Conservation (phyloP, 306 rosid genomes). For the Sindora glabra region DNA sequence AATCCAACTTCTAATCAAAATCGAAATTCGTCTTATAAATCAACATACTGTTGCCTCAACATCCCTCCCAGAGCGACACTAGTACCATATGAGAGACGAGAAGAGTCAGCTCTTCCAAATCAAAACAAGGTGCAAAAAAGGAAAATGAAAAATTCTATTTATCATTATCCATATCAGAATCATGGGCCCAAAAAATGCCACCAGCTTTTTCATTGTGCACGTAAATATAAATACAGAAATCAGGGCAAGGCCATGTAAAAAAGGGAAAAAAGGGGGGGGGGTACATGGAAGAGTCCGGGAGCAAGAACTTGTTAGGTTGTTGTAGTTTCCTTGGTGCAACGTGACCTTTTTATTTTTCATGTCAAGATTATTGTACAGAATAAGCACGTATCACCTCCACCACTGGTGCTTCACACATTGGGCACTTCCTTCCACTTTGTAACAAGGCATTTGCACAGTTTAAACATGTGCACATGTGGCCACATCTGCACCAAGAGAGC, state of each 20-base stretch:
- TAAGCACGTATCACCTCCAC: conserved; percentile 91
- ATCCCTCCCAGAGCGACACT: too few relatives aligned
- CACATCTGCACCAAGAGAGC: conserved; percentile 63
- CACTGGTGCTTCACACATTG: conserved; percentile 94
- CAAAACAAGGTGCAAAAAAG: too few relatives aligned
- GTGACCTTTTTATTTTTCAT: conserved; percentile 12
- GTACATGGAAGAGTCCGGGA: conserved; percentile 26
- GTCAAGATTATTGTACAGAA: conserved; percentile 36
- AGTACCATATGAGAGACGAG: too few relatives aligned
- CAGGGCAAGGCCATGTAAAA: not conserved
- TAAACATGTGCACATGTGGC: conserved; percentile 95
- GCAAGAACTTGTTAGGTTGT: conserved; percentile 17
- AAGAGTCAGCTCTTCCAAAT: too few relatives aligned
- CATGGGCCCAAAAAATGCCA: conserved; percentile 19
- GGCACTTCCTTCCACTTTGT: conserved; percentile 62
- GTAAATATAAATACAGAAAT: conserved; percentile 27
- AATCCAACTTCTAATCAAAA: too few relatives aligned
- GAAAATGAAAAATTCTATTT: too few relatives aligned
- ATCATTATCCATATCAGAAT: conserved; percentile 3
- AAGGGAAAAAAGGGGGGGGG: not conserved
- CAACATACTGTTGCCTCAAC: too few relatives aligned
- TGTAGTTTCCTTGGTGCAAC: conserved; percentile 24
- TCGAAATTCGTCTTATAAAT: too few relatives aligned
- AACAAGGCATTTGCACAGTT: conserved; percentile 77
- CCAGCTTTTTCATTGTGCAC: not conserved